A percentile compares a stretch with the other conserved stretches of the same genome.
These are phyloP conservation scores for Vinca minor DNA, from an alignment of 257 asterid species.

Conservation along the genomic window DNA sequence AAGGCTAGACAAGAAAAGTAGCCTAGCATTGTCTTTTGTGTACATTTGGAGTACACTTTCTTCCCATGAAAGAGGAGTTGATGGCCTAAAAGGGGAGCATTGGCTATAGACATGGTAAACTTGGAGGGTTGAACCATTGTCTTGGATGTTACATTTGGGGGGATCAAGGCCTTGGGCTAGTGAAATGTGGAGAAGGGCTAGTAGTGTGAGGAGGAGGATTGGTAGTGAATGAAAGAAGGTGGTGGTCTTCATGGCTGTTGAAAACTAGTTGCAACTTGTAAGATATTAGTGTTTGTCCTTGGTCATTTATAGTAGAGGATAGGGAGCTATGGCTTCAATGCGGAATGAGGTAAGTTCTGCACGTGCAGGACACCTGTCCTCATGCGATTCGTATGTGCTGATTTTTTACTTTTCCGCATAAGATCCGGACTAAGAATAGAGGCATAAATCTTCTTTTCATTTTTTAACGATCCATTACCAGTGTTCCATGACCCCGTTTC, in stretches of 20 bases:
- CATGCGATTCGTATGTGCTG: too few species aligned
- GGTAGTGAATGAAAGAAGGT: neutral
- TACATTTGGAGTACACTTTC: conserved; percentile 66
- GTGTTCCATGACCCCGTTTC: too few species aligned
- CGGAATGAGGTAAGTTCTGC: too few species aligned
- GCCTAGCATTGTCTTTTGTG: conserved; percentile 48
- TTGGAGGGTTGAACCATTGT: conserved; percentile 46
- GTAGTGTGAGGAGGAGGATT: conserved; percentile 9
- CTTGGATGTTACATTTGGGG: conserved; percentile 27
- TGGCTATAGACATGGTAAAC: conserved; percentile 57
- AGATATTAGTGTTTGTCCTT: too few species aligned
- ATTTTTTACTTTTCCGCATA: too few species aligned
- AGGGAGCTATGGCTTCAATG: too few species aligned
- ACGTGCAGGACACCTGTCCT: too few species aligned
- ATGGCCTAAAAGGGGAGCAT: conserved; percentile 48
- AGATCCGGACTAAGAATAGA: too few species aligned
- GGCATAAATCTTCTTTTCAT: too few species aligned
- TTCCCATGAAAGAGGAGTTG: conserved; percentile 42
- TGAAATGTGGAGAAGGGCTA: conserved; percentile 24
- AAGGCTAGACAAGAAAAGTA: conserved; percentile 50
- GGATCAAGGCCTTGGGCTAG: conserved; percentile 18
- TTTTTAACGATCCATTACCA: too few species aligned
- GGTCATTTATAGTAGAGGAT: too few species aligned
- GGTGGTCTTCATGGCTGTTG: conserved; percentile 12
- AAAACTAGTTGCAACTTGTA: too few species aligned